These are phyloP conservation scores for Ammopiptanthus mongolicus DNA, from an alignment of 306 rosid species.

Conservation along the genomic window DNA sequence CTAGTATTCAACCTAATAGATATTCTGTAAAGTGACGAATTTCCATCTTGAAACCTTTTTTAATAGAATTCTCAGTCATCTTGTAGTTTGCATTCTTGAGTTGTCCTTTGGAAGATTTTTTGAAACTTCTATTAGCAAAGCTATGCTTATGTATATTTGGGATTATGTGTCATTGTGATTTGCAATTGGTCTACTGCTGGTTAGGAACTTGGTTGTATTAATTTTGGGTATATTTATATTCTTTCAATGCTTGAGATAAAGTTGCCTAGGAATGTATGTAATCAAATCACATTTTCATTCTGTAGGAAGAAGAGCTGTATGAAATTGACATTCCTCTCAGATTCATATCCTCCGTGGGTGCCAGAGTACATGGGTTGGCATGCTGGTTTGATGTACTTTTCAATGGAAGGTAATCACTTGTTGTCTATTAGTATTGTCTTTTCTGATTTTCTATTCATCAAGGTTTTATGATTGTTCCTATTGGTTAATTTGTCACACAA, in stretches of 20 bases:
- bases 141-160: neutral
- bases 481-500: neutral
- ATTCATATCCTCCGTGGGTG: slow-evolving; percentile 59
- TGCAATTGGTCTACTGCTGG: neutral
- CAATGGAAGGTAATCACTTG: slow-evolving; percentile 65
- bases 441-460: neutral
- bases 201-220: neutral
- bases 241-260: neutral
- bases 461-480: neutral
- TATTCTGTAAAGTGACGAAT: neutral
- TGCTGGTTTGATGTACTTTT: slow-evolving; percentile 93
- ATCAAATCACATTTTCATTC: neutral
- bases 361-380: slow-evolving; percentile 86
- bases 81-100: neutral
- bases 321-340: slow-evolving; percentile 76
- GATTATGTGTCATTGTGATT: neutral
- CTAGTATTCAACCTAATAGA: neutral
- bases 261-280: neutral
- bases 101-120: neutral
- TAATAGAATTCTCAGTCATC: neutral
- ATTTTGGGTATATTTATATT: neutral
- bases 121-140: neutral
- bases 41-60: neutral
- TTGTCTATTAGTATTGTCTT: neutral
- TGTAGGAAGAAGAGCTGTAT: slow-evolving; percentile 75